Evolutionary conservation across 164 flowering plant genomes (phyloP).

Genomic region (Saururus chinensis): DNA sequence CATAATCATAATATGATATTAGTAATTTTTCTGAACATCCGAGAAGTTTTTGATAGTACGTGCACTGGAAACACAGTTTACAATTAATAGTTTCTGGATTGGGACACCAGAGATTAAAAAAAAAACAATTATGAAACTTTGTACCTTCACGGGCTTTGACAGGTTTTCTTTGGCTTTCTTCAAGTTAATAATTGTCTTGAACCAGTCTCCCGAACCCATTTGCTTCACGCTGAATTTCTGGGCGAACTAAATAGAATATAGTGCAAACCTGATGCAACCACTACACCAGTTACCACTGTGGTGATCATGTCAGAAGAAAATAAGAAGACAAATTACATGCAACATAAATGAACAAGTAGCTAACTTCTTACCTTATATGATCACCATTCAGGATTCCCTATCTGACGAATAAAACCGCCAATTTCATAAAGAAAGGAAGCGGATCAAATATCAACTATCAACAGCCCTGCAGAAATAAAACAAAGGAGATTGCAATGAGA

Average conservation of each 20-base stretch:
- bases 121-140: background rate
- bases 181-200: conserved; percentile 49
- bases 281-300: too few relatives aligned
- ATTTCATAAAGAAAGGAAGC: too few relatives aligned
- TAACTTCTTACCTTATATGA: background rate
- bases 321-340: background rate
- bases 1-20: background rate
- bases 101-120: background rate
- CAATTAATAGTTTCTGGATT: background rate
- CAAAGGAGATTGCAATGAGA: background rate
- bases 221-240: background rate
- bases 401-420: background rate
- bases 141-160: conserved; percentile 20
- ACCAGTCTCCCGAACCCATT: conserved; percentile 88
- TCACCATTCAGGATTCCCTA: background rate
- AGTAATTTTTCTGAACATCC: background rate
- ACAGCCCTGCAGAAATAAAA: background rate
- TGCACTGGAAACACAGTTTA: background rate
- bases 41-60: background rate
- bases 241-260: conserved; percentile 5
- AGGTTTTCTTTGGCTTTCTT: conserved; percentile 50
- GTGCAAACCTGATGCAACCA: conserved; percentile 16
- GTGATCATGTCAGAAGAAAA: too few relatives aligned
- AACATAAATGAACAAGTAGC: background rate
- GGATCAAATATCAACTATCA: too few relatives aligned